Evolutionary conservation across 352 stramenopile species (phyloP).

Genomic region (Poterioochromonas sp.): DNA sequence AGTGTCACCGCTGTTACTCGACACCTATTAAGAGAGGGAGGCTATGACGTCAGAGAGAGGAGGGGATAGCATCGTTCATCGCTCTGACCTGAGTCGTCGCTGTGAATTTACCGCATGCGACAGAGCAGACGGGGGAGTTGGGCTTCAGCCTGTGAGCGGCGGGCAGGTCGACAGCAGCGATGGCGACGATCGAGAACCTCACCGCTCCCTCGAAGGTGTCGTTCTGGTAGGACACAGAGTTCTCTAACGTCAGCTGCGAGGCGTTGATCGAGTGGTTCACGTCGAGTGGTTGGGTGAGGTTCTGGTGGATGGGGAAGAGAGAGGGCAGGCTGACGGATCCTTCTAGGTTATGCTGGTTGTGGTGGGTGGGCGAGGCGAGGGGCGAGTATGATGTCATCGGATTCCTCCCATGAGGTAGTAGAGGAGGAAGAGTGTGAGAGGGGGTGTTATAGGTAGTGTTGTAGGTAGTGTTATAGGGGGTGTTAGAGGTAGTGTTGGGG

Average conservation of each 20-base stretch:
- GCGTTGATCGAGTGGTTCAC: slow-evolving; percentile 8
- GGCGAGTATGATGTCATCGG: slow-evolving; percentile 8
- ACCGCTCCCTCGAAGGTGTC: slow-evolving; percentile 1
- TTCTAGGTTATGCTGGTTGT: slow-evolving; percentile 13
- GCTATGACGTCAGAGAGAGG: slow-evolving; percentile 8
- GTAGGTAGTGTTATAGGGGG: too few species aligned
- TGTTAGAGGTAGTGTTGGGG: too few species aligned
- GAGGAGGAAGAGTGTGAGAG: neutral
- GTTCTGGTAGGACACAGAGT: slow-evolving; percentile 10
- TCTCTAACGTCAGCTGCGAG: slow-evolving; percentile 1
- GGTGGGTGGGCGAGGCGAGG: slow-evolving; percentile 1
- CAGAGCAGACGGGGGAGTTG: neutral
- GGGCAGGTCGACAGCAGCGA: neutral
- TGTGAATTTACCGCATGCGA: slow-evolving; percentile 16
- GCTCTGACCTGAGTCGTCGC: slow-evolving; percentile 5
- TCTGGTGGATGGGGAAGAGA: slow-evolving; percentile 8
- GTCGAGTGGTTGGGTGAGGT: slow-evolving; percentile 7
- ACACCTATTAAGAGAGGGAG: slow-evolving; percentile 11
- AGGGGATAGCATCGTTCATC: slow-evolving; percentile 10
- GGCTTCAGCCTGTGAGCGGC: neutral
- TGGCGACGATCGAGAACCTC: neutral
- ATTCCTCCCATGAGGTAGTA: slow-evolving; percentile 11
- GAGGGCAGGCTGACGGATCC: slow-evolving; percentile 1
- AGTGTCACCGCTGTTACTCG: slow-evolving; percentile 8
- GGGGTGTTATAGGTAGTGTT: too few species aligned